Base-by-base conservation (phyloP, 805 yeast species). In the Komagataella phaffii region DNA sequence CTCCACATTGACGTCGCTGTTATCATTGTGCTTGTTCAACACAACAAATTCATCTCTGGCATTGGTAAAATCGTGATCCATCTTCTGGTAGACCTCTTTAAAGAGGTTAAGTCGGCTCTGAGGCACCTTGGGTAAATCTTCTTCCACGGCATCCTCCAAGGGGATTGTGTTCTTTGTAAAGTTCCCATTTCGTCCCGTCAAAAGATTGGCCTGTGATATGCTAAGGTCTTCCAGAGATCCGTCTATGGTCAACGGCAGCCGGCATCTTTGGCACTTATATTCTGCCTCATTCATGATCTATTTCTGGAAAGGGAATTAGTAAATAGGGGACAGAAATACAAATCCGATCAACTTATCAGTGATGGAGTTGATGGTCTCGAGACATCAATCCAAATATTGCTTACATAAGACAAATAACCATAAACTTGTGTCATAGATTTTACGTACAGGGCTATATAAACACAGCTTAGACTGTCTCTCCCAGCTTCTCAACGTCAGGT, bases 221-320 rank as follows among this genome's bases (percentile, higher is more conserved):
- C 77, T 73, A 23, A 83, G 61, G 36, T 73, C 74, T 18, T 67
- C 62, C 12, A 85, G 61, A 0, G 88, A 75, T 10, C 73, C 73
- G 60, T 84, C 86, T 4, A 83, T 64, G 10, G 63, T 60, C 36
- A 85, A 60, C 1, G 86, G 84, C 18, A 77, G 69, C 53, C 77
- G 72, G 63, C 91, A 85, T 57, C 79, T 66, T 59, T 79, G 85
- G 64, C 93, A 85, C 45, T 65, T 65, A 59, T 57, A 64, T n/a
- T 44, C 23, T n/a, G 19, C 46, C 12, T 19, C 23, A 10, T 17
- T 44, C 46, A 17, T 17, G 23, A 17, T 17, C 19, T 6, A 44
- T n/a, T 8, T 6, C 23, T 17, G 4, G 7, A 10, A 19, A 10
- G 19, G 10, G 46, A 12, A n/a, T 14, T 14, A 30, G 14, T 5